Conservation (phyloP, 345 rosid genomes). For the Erysimum cheiranthoides region DNA sequence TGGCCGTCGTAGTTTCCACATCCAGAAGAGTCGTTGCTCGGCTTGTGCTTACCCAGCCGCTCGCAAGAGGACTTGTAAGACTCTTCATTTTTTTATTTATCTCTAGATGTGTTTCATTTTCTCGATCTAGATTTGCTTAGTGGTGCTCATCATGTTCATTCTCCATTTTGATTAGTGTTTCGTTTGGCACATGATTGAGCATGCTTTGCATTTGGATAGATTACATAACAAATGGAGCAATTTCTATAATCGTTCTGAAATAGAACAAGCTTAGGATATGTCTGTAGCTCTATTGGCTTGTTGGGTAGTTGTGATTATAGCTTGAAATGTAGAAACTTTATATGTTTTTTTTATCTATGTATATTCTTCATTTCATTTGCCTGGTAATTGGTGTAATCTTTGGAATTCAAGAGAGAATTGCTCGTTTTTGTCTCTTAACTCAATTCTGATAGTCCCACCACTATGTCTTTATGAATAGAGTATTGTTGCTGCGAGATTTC, state of each 20-base stretch:
- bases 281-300: neutral
- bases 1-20: constrained; percentile 98
- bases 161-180: neutral
- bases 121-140: constrained; percentile 1
- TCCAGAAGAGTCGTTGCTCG: constrained; percentile 96
- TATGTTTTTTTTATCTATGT: neutral
- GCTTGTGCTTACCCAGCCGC: constrained; percentile 98
- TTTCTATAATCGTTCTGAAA: neutral
- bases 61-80: constrained; percentile 91
- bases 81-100: neutral
- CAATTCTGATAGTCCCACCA: neutral
- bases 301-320: neutral
- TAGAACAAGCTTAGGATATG: neutral
- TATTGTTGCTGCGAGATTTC: neutral
- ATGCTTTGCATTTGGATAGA: neutral
- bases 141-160: neutral
- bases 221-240: neutral
- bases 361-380: neutral
- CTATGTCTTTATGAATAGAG: neutral
- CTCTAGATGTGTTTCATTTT: neutral
- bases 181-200: neutral
- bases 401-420: neutral
- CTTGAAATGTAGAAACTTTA: neutral
- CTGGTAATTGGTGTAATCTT: neutral
- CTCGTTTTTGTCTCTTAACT: neutral